phyloP scores from a whole-genome alignment of 176 grass and related monocot genomes.

The Otatea glauca region DNA sequence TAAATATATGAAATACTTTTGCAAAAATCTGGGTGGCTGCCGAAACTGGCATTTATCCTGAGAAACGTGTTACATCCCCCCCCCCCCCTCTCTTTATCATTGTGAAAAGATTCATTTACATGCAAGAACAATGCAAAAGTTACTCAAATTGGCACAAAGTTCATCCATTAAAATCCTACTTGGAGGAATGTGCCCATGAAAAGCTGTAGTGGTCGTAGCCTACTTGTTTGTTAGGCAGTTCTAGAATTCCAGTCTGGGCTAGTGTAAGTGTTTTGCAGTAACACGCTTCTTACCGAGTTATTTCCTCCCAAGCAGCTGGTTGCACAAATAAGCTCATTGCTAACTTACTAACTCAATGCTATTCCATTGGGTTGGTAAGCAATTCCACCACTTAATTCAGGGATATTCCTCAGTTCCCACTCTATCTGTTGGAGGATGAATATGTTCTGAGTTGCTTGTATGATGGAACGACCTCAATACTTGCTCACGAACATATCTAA shows the following conservation, averaged over 20 bases:
- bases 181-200: background rate
- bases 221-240: background rate
- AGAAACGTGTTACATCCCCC: background rate
- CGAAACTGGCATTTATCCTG: background rate
- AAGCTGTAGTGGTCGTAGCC: background rate
- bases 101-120: background rate
- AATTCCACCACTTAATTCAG: background rate
- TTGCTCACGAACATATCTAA: background rate
- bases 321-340: background rate
- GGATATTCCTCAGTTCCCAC: background rate
- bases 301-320: background rate
- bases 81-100: background rate
- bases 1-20: background rate
- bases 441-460: background rate
- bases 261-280: background rate
- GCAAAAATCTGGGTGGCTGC: background rate
- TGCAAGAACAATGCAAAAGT: background rate
- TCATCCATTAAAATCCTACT: background rate
- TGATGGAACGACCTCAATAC: slow-evolving; percentile 1
- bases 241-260: background rate
- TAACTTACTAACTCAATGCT: slow-evolving; percentile 1
- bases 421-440: background rate
- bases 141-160: background rate
- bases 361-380: background rate
- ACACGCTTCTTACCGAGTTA: background rate